A percentile compares a stretch with the other conserved stretches of the same genome.
These are phyloP conservation scores for Euphorbia celastroides DNA, from an alignment of 441 rosid species.

Conservation along the genomic window DNA sequence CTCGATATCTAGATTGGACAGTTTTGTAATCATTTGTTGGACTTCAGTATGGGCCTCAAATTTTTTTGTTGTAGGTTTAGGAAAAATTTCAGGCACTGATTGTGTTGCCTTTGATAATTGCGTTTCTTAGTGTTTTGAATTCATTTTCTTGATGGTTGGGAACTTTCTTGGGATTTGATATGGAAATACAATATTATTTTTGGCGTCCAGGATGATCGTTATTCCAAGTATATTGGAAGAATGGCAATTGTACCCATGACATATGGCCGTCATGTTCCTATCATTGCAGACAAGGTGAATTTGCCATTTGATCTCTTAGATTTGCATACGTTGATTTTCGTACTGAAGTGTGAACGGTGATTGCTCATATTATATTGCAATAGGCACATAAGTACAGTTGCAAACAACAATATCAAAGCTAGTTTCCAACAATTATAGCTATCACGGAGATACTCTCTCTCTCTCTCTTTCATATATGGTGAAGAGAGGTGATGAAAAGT, in stretches of 20 bases:
- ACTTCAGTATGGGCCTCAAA: neutral
- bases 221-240: constrained; percentile 73
- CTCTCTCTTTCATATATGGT: neutral
- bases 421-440: neutral
- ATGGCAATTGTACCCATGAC: constrained; percentile 98
- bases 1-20: neutral
- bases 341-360: neutral
- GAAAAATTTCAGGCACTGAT: neutral
- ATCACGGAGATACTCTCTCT: neutral
- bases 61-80: neutral
- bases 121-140: neutral
- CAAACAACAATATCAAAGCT: neutral
- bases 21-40: neutral
- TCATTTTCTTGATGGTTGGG: neutral
- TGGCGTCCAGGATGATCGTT: constrained; percentile 76
- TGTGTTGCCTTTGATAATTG: neutral
- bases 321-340: neutral
- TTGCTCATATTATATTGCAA: neutral
- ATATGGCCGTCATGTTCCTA: constrained; percentile 96
- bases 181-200: constrained; percentile 10
- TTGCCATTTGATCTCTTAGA: neutral
- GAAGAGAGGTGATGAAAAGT: neutral
- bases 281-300: constrained; percentile 77
- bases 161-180: constrained; percentile 10
- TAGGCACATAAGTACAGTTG: neutral